phyloP scores from a whole-genome alignment of 176 grass and related monocot genomes.

The Ensete ventricosum region DNA sequence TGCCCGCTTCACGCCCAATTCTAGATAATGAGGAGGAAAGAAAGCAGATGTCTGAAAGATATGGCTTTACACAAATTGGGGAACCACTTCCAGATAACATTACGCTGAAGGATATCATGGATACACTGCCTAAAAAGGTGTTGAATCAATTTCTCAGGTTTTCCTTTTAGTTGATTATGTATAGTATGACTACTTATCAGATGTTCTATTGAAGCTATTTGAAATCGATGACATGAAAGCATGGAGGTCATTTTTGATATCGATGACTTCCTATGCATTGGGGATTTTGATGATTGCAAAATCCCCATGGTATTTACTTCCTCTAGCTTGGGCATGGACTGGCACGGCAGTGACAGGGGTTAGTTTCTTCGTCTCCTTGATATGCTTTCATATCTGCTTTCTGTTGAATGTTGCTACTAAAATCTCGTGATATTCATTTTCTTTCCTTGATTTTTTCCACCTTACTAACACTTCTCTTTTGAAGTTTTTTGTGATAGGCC shows the following conservation, averaged over 20 bases:
- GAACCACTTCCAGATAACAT: conserved; percentile 63
- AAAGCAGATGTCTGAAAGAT: conserved; percentile 61
- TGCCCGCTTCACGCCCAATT: conserved; percentile 27
- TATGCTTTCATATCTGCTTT: neutral
- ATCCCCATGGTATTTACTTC: conserved; percentile 87
- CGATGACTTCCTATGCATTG: conserved; percentile 64
- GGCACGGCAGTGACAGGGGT: conserved; percentile 91
- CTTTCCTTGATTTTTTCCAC: conserved; percentile 15
- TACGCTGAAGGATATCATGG: conserved; percentile 82
- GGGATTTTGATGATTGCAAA: conserved; percentile 78
- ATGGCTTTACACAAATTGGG: conserved; percentile 84
- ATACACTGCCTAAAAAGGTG: conserved; percentile 86
- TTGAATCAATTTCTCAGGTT: conserved; percentile 10
- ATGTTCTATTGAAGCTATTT: conserved; percentile 59
- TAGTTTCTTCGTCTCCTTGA: conserved; percentile 17
- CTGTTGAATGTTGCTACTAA: neutral
- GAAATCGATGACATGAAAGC: conserved; percentile 73
- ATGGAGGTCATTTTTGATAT: conserved; percentile 85
- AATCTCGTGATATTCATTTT: neutral
- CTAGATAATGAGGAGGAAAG: conserved; percentile 43
- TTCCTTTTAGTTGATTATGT: conserved; percentile 13
- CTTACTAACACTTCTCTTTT: conserved; percentile 40
- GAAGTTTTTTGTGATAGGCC: conserved; percentile 99
- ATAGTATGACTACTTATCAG: neutral
- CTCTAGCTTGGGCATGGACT: conserved; percentile 93